Evolutionary conservation across 805 yeast species (phyloP), one percentile per base, ranked within the genome.

Genomic region (Saturnispora silvae): DNA sequence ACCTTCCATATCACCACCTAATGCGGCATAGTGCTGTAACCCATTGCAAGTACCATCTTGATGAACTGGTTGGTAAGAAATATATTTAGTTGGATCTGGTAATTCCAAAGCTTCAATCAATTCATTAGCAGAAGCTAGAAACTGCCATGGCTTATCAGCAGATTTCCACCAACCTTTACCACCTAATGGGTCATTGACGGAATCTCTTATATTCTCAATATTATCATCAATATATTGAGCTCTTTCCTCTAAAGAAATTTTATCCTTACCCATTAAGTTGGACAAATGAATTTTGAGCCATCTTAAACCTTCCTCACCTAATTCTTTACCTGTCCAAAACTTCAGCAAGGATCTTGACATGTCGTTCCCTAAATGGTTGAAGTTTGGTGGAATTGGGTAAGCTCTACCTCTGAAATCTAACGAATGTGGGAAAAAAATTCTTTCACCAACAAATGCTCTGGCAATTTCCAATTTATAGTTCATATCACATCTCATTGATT

Each of bases 401-500:
- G 89, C 85, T 57, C 94, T 71, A 6, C 94, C 94, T 60, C 94
- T 70, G 51, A 81, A 81, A 56, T 81, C 94, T 40, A 81, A 60
- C 44, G 80, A 80, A 52, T 82, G 89, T 7, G 94, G 92, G 63
- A 81, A 81, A 52, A 70, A 81, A 48, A 81, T 70, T 47, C 69
- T 68, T 54, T 81, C 92, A 18, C 94, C 94, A 24, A 81, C 60
- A 58, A 80, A 85, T 0, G 95, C 96, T 45, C 97, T 70, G 1
- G 98, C 97, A 53, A 92, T 85, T 57, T 92, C 98, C 36, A 92
- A 61, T 56, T 85, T 92, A 57, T 92, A 92, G 56, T 92, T 89
- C 44, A 83, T 68, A 58, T 87, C 96, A 63, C 98, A 92, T 57
- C 98, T 74, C 54, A 79, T 81, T 0, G 97, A 87, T 57, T 92